Conservation (phyloP, 345 rosid species). For the Alliaria petiolata region DNA sequence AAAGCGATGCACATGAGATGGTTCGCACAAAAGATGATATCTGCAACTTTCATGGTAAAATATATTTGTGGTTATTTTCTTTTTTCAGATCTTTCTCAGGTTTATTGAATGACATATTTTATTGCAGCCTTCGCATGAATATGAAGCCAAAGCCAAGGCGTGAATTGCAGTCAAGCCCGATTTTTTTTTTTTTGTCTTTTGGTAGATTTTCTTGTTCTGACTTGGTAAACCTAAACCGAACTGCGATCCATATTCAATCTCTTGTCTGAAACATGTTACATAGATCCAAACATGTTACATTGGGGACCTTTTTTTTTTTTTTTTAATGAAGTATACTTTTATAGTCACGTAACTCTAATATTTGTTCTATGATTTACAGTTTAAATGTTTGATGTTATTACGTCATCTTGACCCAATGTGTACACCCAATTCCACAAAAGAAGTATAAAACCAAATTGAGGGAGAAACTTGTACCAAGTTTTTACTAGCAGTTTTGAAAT, state of each 20-base stretch:
- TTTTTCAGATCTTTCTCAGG: neutral
- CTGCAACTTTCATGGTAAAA: constrained; percentile 77
- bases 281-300: neutral
- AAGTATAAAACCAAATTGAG: too few species aligned
- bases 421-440: too few species aligned
- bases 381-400: too few species aligned
- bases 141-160: constrained; percentile 55
- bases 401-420: too few species aligned
- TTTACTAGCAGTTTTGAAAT: too few species aligned
- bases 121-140: constrained; percentile 59
- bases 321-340: neutral
- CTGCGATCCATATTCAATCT: constrained; percentile 9
- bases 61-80: neutral
- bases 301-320: neutral
- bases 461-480: too few species aligned
- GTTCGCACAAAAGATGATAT: constrained; percentile 84
- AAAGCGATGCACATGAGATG: constrained; percentile 90
- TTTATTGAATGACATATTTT: neutral
- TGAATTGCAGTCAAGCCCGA: constrained; percentile 19
- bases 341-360: too few species aligned
- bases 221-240: constrained; percentile 18
- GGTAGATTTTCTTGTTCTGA: constrained; percentile 21
- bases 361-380: too few species aligned
- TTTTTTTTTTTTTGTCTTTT: neutral
- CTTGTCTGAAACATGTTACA: constrained; percentile 17